Percentiles rank a stretch among this genome's conserved stretches.
These are phyloP conservation scores for Beauveria brongniartii DNA, from an alignment of 2,329 filamentous ascomycete species.

Conservation along the genomic window DNA sequence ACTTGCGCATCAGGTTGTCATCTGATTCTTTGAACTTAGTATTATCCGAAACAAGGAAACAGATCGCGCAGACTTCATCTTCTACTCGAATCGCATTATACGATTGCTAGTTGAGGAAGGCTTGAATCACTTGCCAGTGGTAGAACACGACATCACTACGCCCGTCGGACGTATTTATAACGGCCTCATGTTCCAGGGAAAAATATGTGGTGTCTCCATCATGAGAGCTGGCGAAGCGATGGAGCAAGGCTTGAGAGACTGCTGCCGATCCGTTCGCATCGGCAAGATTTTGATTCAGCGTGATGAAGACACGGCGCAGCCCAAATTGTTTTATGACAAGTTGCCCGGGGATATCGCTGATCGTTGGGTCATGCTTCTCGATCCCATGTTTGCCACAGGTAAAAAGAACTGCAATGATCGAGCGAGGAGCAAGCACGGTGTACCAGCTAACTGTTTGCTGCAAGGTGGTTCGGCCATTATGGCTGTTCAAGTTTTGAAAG, in stretches of 20 bases:
- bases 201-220: constrained; percentile 97
- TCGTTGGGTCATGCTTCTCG: constrained; percentile 85
- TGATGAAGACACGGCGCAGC: constrained; percentile 87
- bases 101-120: constrained; percentile 94
- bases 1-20: constrained; percentile 13
- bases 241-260: constrained; percentile 94
- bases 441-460: background rate
- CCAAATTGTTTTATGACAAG: constrained; percentile 96
- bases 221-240: constrained; percentile 98
- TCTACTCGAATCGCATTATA: constrained; percentile 98
- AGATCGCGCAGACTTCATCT: constrained; percentile 92
- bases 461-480: constrained; percentile 89
- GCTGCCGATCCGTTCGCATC: constrained; percentile 94
- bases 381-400: constrained; percentile 99
- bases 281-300: constrained; percentile 97
- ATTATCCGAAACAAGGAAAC: constrained; percentile 94
- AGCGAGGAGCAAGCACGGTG: background rate
- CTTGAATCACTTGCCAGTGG: constrained; percentile 88
- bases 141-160: constrained; percentile 82
- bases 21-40: constrained; percentile 39
- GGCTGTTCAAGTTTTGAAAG: constrained; percentile 89
- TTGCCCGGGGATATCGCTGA: constrained; percentile 87
- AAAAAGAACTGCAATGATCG: constrained; percentile 18
- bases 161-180: constrained; percentile 83
- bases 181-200: constrained; percentile 91